Base-by-base conservation (phyloP, 2,329 filamentous ascomycete genomes). In the Xylogone sp. region DNA sequence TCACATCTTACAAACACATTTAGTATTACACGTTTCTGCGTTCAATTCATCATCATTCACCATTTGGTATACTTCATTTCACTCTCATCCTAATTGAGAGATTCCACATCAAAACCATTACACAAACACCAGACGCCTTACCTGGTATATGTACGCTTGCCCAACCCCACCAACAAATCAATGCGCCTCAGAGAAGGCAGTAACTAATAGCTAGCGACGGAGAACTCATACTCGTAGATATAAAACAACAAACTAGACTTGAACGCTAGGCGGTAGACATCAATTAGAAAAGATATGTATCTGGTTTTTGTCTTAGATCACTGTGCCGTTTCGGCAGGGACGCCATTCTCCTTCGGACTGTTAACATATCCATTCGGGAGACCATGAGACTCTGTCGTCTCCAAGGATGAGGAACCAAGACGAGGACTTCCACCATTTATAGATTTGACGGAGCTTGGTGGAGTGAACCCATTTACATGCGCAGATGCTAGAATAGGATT, bases 381-480 rank as follows among this genome's bases (percentile, higher is more conserved):
- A n/a, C 42, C 31, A 50, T n/a, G 21, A 21, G 21, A 48, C 19
- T 21, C 24, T 8, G 27, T 47, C 42, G 47, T 8, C 18, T 53
- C 34, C 34, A 39, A 18, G 13, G 34, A 39, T 29, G 53, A 49
- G 3, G 50, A 16, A 8, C 47, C 53, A 13, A 51, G 50, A 43
- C 49, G 50, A 20, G 61, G 59, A 48, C 60, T 64, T 39, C 56
- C 59, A n/a, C 60, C 60, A 42, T 63, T 62, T n/a, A 62, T 52
- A 18, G 63, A 65, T 47, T 57, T 57, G 39, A 61, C 59, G 16
- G 62, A 65, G 46, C 57, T 56, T 31, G 63, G 63, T n/a, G 63
- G 62, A 16, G 63, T 65, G 21, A 65, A 61, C 21, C 62, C 62
- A 48, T 62, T 62, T 10, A 51, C 46, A n/a, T 57, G 59, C 44